phyloP scores from a whole-genome alignment of 106 monocot species.

The Vanilla planifolia region DNA sequence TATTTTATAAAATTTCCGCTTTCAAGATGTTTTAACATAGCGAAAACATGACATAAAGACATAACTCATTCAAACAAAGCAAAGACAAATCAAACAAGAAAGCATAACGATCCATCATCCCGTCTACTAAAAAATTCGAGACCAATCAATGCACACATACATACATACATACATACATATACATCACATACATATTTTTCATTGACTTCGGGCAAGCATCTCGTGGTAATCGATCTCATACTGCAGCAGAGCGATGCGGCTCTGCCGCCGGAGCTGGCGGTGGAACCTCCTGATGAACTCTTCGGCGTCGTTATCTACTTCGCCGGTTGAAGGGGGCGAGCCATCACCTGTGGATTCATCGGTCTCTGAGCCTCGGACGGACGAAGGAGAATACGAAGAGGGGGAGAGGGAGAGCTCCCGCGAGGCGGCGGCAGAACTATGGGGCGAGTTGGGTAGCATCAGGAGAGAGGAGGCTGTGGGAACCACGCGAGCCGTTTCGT shows the following conservation, averaged over 20 bases:
- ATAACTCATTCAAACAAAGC: no score
- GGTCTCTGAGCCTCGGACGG: constrained; percentile 8
- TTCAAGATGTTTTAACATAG: no score
- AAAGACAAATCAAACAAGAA: no score
- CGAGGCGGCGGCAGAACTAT: not conserved
- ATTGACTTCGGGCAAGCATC: constrained; percentile 21
- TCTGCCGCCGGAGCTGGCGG: constrained; percentile 32
- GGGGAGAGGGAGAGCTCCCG: not conserved
- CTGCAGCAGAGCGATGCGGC: constrained; percentile 15
- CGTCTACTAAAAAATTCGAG: no score
- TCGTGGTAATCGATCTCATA: constrained; percentile 21
- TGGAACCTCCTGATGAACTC: constrained; percentile 48
- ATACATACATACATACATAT: no score
- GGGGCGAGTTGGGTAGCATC: constrained; percentile 17
- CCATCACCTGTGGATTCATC: not conserved
- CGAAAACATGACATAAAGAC: no score
- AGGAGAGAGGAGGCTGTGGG: not conserved
- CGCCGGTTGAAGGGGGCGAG: not conserved
- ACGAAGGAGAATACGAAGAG: constrained; percentile 9
- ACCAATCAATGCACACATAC: no score
- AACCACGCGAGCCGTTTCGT: constrained; percentile 1
- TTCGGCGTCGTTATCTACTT: constrained; percentile 39
- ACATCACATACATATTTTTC: not conserved
- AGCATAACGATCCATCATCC: no score
- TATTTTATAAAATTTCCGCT: no score